Evolutionary conservation across 495 filamentous ascomycete genomes (phyloP).

Genomic region (Talaromyces thailandensis): DNA sequence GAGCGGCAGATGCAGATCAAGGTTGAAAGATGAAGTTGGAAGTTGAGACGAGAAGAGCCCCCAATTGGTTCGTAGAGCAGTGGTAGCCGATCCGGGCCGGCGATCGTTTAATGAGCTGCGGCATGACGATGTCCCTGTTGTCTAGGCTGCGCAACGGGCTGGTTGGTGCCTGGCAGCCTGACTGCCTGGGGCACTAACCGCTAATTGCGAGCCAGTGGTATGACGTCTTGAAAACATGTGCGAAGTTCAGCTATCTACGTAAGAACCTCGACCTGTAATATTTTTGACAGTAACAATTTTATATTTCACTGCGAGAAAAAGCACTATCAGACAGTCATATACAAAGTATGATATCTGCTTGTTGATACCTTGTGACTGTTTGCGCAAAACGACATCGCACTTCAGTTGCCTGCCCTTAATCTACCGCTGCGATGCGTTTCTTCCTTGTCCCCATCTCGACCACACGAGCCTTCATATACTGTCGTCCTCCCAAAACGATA

Average conservation of each 20-base stretch:
- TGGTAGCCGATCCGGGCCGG: background rate
- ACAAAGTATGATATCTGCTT: background rate
- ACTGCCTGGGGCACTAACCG: background rate
- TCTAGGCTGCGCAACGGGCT: background rate
- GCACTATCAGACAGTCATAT: background rate
- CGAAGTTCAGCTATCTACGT: background rate
- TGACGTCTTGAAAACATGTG: slow-evolving; percentile 8
- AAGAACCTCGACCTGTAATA: background rate
- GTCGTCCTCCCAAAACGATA: slow-evolving; percentile 53
- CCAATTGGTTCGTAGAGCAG: background rate
- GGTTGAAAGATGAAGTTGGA: background rate
- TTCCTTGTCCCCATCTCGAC: slow-evolving; percentile 94
- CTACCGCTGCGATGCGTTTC: slow-evolving; percentile 63
- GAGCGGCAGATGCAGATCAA: background rate
- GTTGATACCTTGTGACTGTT: background rate
- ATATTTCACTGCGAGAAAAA: background rate
- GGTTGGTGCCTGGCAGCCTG: background rate
- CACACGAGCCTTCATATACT: slow-evolving; percentile 84
- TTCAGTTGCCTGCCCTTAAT: background rate
- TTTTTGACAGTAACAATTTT: background rate
- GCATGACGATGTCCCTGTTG: background rate
- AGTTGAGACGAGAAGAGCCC: background rate
- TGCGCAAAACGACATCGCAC: background rate
- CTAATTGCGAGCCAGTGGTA: slow-evolving; percentile 4
- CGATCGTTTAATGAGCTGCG: background rate